Base-by-base conservation (phyloP, 2,329 filamentous ascomycete genomes). In the Helotiales sp. region DNA sequence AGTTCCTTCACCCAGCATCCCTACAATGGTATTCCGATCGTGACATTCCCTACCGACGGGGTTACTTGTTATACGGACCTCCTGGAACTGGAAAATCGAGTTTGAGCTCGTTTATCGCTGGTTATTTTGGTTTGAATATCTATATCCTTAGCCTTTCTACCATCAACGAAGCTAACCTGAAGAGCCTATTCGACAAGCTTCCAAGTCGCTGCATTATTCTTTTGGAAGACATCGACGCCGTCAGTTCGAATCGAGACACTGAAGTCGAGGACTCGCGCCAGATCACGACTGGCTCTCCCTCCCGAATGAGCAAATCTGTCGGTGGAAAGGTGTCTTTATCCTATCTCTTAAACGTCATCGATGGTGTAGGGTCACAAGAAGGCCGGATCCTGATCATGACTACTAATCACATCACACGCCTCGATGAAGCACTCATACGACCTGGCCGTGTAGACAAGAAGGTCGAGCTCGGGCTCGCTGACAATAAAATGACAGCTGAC, bases 381-480 rank as follows among this genome's bases (percentile, higher is more conserved):
- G 86, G 85, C 2, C 78, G 84, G 5, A 81, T 58, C 19, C 30
- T 55, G 27, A 55, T 59, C 19, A 59, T 59, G 33, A 59, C 52
- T 3, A 97, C 93, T 2, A 97, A 98, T 70, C 90, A 96, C 69
- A 85, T 96, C 33, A 91, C 96, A 63, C 83, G 90, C 40, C 81
- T 97, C 1, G 58, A 88, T 87, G 87, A 90, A 58, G 93, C 93
- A 3, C 76, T 98, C 40, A 90, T 97, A 50, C 82, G 93, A 31
- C 93, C 93, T 0, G 93, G 93, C 0, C 84, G 93, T 33, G 91
- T 98, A 1, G 93, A 98, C 73, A 89, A 97, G 87, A 93, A 97
- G 82, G 97, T 98, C 66, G 85, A 90, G 52, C 86, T 97, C 44
- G 92, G 92, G 38, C 56, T 61, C 25, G 44, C 58, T 49, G 38